phyloP scores from a whole-genome alignment of 805 yeast genomes.

The Dipodascus geniculatus region DNA sequence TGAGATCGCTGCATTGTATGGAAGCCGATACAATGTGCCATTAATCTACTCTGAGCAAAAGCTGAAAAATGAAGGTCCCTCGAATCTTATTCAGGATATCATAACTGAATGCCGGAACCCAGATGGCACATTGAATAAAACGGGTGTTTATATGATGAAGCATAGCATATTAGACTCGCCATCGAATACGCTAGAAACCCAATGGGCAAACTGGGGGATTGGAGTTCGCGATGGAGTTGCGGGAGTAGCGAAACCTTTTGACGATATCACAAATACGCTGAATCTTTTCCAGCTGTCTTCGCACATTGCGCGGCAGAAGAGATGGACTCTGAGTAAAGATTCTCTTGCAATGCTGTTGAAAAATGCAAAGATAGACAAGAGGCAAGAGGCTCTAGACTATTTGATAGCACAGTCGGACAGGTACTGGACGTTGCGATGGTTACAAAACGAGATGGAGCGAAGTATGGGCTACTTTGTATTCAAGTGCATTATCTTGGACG shows the following conservation, averaged over 20 bases:
- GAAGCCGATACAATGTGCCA: conserved; percentile 18
- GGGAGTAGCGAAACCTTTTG: conserved; percentile 20
- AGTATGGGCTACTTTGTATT: conserved; percentile 18
- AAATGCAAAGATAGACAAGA: neutral
- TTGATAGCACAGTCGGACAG: conserved; percentile 16
- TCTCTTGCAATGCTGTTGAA: neutral
- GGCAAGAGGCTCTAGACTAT: neutral
- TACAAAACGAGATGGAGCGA: conserved; percentile 13
- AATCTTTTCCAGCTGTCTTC: conserved; percentile 23
- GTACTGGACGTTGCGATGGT: conserved; percentile 8
- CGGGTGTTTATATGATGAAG: neutral
- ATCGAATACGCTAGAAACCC: conserved; percentile 16
- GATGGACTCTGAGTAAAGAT: neutral
- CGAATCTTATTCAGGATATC: conserved; percentile 17
- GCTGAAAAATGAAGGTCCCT: conserved; percentile 22
- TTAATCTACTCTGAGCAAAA: conserved; percentile 22
- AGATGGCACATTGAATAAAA: neutral
- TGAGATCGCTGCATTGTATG: conserved; percentile 23
- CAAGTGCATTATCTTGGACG: conserved; percentile 35
- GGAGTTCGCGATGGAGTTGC: conserved; percentile 21
- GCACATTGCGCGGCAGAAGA: conserved; percentile 1
- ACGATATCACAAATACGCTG: conserved; percentile 20
- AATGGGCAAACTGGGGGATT: conserved; percentile 17
- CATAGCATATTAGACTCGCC: neutral
- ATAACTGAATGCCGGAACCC: neutral